These are phyloP conservation scores for Fraxinus platypoda DNA, from an alignment of 305 asterid genomes.

Conservation along the genomic window DNA sequence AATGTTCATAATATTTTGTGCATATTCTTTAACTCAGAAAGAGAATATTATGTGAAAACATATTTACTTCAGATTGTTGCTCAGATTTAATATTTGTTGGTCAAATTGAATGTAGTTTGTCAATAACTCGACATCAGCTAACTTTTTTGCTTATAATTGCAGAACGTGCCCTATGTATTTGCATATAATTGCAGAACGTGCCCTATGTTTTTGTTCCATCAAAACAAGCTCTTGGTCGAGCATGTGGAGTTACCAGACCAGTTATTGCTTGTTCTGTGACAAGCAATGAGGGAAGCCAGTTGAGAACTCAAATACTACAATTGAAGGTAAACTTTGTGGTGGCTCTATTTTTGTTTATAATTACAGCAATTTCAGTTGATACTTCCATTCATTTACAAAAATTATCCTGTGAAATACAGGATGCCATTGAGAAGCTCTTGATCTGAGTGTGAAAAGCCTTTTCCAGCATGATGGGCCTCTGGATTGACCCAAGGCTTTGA, in stretches of 20 bases:
- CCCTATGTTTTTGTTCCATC: conserved; percentile 81
- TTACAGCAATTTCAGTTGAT: not conserved
- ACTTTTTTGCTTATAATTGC: conserved; percentile 21
- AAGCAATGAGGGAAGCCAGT: conserved; percentile 72
- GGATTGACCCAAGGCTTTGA: conserved; percentile 59
- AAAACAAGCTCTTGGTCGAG: conserved; percentile 78
- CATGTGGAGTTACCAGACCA: conserved; percentile 77
- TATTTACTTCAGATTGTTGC: not conserved
- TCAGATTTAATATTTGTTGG: not conserved
- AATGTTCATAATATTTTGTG: not conserved
- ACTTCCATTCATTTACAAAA: not conserved
- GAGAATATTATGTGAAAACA: not conserved
- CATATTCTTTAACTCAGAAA: too few relatives aligned
- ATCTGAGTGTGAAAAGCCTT: conserved; percentile 44
- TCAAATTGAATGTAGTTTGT: not conserved
- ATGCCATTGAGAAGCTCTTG: conserved; percentile 77
- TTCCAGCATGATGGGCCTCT: conserved; percentile 73
- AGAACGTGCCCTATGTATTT: conserved; percentile 82
- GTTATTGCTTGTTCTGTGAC: conserved; percentile 75
- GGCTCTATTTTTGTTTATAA: not conserved
- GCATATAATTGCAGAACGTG: conserved; percentile 63
- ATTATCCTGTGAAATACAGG: conserved; percentile 33
- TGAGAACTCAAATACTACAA: conserved; percentile 75
- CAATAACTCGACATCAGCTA: not conserved
- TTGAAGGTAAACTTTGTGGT: conserved; percentile 16